A percentile compares a stretch with the other conserved stretches of the same genome.
phyloP scores from a whole-genome alignment of 306 rosid species.

The Rosa chinensis region DNA sequence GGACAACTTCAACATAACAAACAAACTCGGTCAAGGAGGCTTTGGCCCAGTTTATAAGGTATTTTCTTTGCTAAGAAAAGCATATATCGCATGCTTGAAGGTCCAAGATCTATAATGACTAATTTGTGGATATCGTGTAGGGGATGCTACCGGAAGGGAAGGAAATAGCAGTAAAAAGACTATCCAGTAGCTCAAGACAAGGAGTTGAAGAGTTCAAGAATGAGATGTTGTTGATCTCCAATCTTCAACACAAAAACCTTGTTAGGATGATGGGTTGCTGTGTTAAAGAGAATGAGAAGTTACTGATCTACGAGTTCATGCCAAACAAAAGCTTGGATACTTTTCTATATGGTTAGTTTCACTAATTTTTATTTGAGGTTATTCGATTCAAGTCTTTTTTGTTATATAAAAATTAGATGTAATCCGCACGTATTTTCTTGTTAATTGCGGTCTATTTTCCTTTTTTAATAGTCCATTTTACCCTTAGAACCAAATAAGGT shows the following conservation, averaged over 20 bases:
- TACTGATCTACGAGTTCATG: constrained; percentile 32
- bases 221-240: constrained; percentile 24
- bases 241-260: constrained; percentile 34
- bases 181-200: constrained; percentile 23
- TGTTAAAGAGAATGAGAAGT: constrained; percentile 10
- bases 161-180: constrained; percentile 31
- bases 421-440: accelerated
- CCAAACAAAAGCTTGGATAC: constrained; percentile 30
- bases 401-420: too few relatives aligned
- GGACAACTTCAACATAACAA: neutral
- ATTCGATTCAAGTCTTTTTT: too few relatives aligned
- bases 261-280: constrained; percentile 29
- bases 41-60: constrained; percentile 16
- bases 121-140: neutral
- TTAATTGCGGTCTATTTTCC: too few relatives aligned
- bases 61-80: neutral
- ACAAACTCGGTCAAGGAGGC: constrained; percentile 21
- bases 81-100: neutral
- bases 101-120: neutral
- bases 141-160: constrained; percentile 25
- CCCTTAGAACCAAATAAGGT: too few relatives aligned
- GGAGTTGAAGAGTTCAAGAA: constrained; percentile 32
- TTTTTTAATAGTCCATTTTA: too few relatives aligned
- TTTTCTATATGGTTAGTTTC: constrained; percentile 22
- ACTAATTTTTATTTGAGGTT: too few relatives aligned